Conservation (phyloP, 2,329 filamentous ascomycete species). For the Berkeleyomyces rouxiae region DNA sequence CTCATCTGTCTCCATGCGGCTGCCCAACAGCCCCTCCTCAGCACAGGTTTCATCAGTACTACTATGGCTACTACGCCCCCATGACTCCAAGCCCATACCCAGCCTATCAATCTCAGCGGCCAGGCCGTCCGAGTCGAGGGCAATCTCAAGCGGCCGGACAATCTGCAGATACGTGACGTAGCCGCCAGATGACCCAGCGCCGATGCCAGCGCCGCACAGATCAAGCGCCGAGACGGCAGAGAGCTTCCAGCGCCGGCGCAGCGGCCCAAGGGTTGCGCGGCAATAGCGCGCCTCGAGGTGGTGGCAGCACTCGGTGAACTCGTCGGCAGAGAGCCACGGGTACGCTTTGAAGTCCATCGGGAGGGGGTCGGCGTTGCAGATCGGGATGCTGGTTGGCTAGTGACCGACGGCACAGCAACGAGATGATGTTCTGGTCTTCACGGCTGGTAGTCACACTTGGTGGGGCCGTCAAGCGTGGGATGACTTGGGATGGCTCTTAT, state of each 20-base stretch:
- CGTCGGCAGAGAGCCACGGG: slow-evolving; percentile 41
- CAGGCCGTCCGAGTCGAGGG: slow-evolving; percentile 29
- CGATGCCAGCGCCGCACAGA: slow-evolving; percentile 25
- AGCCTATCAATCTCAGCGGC: slow-evolving; percentile 30
- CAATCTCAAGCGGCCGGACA: slow-evolving; percentile 32
- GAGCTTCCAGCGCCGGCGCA: slow-evolving; percentile 39
- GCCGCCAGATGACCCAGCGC: slow-evolving; percentile 18
- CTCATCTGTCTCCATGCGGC: slow-evolving; percentile 34
- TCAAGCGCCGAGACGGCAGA: slow-evolving; percentile 35
- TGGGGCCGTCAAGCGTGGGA: neutral
- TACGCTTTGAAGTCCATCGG: slow-evolving; percentile 34
- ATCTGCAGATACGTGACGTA: slow-evolving; percentile 40
- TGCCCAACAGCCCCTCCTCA: slow-evolving; percentile 21
- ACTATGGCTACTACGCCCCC: neutral
- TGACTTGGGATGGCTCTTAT: neutral
- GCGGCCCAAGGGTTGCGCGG: slow-evolving; percentile 37
- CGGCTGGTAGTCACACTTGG: neutral
- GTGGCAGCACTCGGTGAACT: slow-evolving; percentile 50
- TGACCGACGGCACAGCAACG: neutral
- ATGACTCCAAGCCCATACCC: slow-evolving; percentile 22
- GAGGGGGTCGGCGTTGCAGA: neutral
- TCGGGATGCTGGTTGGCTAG: neutral
- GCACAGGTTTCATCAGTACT: slow-evolving; percentile 12
- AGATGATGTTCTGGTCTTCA: neutral
- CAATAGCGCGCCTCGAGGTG: slow-evolving; percentile 42